phyloP scores from a whole-genome alignment of 2,329 filamentous ascomycete genomes.

The Dactylella cylindrospora region DNA sequence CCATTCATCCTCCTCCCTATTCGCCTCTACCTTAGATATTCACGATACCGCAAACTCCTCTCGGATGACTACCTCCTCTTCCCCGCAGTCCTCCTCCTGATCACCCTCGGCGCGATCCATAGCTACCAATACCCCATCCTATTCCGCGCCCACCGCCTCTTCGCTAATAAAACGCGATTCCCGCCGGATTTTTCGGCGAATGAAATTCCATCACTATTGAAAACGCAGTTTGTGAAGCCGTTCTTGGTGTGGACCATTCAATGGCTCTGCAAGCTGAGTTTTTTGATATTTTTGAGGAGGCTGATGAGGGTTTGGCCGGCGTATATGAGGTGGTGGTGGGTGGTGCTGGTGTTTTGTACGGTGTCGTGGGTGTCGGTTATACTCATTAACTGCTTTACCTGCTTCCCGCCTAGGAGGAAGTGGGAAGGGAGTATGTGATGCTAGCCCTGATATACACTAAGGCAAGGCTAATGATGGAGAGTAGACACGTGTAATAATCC shows the following conservation, averaged over 20 bases:
- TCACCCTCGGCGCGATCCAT: slow-evolving; percentile 9
- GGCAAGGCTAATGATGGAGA: background rate
- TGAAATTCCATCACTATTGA: slow-evolving; percentile 17
- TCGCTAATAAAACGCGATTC: slow-evolving; percentile 2
- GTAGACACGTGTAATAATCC: slow-evolving; percentile 17
- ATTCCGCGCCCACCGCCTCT: slow-evolving; percentile 13
- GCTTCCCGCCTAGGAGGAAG: slow-evolving; percentile 26
- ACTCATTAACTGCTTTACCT: slow-evolving; percentile 14
- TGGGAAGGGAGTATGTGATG: slow-evolving; percentile 19
- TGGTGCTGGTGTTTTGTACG: slow-evolving; percentile 3
- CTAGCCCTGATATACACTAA: background rate
- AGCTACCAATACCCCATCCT: slow-evolving; percentile 27
- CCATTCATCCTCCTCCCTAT: slow-evolving; percentile 14
- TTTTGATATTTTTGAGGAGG: slow-evolving; percentile 16
- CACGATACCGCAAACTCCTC: slow-evolving; percentile 10
- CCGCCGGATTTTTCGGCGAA: slow-evolving; percentile 4
- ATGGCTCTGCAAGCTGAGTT: slow-evolving; percentile 13
- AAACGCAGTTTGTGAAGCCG: slow-evolving; percentile 17
- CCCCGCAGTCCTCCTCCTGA: slow-evolving; percentile 8
- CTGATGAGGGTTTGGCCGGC: slow-evolving; percentile 17
- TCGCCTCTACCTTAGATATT: slow-evolving; percentile 12
- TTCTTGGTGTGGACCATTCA: slow-evolving; percentile 16
- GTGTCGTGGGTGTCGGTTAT: slow-evolving; percentile 5
- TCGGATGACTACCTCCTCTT: slow-evolving; percentile 23
- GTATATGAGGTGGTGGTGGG: slow-evolving; percentile 32